Base-by-base conservation (phyloP, 2,329 filamentous ascomycete species). In the Sporothrix pallida region DNA sequence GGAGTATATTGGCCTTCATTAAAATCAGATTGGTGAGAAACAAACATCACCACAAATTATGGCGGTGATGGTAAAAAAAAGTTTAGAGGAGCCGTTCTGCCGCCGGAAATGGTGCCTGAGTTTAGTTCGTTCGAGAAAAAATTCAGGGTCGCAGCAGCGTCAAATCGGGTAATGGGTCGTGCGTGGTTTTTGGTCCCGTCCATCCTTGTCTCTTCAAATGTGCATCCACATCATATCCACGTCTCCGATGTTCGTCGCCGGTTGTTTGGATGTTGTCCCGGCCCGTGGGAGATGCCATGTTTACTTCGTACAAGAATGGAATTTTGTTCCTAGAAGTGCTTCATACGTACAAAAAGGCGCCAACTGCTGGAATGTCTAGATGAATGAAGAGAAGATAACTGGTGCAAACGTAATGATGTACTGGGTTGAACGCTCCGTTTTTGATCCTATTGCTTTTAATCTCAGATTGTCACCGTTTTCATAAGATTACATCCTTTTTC, bases 141-240 rank as follows among this genome's bases (percentile, higher is more conserved):
- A 46, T 13, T 20, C 31, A 63, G 31, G 58, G 58, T 63, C 31
- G 58, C 31, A 37, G 31, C 58, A 63, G 15, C 31, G 42, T 67
- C 58, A 46, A 54, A 70, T 42, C 23, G 48, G 71, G 71, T 10
- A 70, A 73, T 70, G 54, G 65, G 72, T 73, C 65, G 54, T 70
- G 72, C 63, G 65, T 63, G 67, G 67, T 50, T 70, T 70, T 65
- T 48, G 23, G 63, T 37, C 46, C 62, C 23, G 23, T 52, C 50
- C 50, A 60, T 46, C 62, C 15, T 56, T 50, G 20, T 26, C 31
- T 50, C 67, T 44, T 62, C 31, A 37, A 37, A 13, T 72, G 58
- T 60, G 67, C 62, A 15, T 12, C 62, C 37, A n/a, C 37, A 20
- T 56, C 42, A 50, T 63, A 48, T 56, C 52, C 71, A 26, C 46